Evolutionary conservation across 1,139 yeast genomes (phyloP).

Genomic region (Blastobotrys indianensis): DNA sequence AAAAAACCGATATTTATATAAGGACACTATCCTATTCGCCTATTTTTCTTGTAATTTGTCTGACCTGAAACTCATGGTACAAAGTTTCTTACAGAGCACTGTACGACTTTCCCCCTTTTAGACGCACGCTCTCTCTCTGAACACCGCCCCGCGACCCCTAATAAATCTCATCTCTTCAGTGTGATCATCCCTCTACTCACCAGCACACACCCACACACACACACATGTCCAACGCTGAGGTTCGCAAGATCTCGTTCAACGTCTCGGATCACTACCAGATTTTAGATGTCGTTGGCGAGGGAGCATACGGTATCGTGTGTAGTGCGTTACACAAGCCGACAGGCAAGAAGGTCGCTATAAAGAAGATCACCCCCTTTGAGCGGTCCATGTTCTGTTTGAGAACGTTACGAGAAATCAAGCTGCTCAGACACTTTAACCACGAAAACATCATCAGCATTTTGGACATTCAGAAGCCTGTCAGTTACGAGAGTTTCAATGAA

Average conservation of each 20-base stretch:
- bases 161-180: neutral
- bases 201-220: no score
- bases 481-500: constrained; percentile 70
- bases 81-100: no score
- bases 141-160: neutral
- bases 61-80: no score
- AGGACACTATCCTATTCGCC: no score
- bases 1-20: neutral
- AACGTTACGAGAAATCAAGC: constrained; percentile 82
- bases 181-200: neutral
- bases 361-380: constrained; percentile 90
- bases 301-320: constrained; percentile 97
- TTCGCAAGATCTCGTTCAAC: constrained; percentile 65
- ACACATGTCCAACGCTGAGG: constrained; percentile 13
- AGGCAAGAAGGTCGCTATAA: constrained; percentile 87
- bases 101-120: neutral
- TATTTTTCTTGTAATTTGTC: no score
- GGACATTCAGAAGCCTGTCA: constrained; percentile 83
- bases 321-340: constrained; percentile 87
- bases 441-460: constrained; percentile 87
- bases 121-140: neutral
- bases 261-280: constrained; percentile 85
- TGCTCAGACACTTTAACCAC: constrained; percentile 80
- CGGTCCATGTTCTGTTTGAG: constrained; percentile 86
- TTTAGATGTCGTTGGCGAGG: constrained; percentile 85